Evolutionary conservation across 2,329 filamentous ascomycete species (phyloP), one percentile per base, ranked within the genome.

Genomic region (Fusarium sororula): DNA sequence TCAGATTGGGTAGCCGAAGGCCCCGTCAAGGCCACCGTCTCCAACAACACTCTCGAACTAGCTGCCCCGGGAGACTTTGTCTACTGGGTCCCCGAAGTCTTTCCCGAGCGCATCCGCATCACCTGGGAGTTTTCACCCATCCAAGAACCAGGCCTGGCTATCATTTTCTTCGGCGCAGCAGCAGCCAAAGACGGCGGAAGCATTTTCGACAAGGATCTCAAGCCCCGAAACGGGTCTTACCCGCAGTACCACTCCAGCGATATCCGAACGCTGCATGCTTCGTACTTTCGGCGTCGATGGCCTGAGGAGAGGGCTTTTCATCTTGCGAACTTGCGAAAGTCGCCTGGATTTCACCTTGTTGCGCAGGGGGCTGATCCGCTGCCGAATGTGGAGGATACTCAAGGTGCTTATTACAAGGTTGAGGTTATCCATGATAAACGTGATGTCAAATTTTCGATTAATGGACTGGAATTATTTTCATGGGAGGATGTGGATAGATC

Each of bases 211-310:
- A 61, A 72, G 22, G 61, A 39, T 24, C 63, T 77, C 8, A 61
- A 65, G 1, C 73, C 75, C 1, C 72, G 75, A 30, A 77, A 77
- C 11, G 75, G 75, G 0, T 72, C 75, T 10, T 77, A 77, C 54
- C 63, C 75, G 4, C 75, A 77, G 14, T 77, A 77, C 24, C 75
- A 77, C 57, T 77, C 75, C 0, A 51, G 75, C 56, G 75, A 77
- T 12, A 77, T 77, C 1, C 73, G 67, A 3, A 77, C 75, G 32
- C 35, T 77, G 4, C 75, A 77, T 13, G 72, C 72, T 5, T 77
- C 75, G 7, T 77, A 77, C 37, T 77, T 77, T 18, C 75, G 75
- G 9, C 75, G 75, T 8, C 67, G 75, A 35, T 77, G 75, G 75
- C 73, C 73, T 2, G 75, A 77, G 10, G 75, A 77, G 63, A 54